These are phyloP conservation scores for Fusarium graminum DNA, from an alignment of 2,329 filamentous ascomycete genomes.

Conservation along the genomic window DNA sequence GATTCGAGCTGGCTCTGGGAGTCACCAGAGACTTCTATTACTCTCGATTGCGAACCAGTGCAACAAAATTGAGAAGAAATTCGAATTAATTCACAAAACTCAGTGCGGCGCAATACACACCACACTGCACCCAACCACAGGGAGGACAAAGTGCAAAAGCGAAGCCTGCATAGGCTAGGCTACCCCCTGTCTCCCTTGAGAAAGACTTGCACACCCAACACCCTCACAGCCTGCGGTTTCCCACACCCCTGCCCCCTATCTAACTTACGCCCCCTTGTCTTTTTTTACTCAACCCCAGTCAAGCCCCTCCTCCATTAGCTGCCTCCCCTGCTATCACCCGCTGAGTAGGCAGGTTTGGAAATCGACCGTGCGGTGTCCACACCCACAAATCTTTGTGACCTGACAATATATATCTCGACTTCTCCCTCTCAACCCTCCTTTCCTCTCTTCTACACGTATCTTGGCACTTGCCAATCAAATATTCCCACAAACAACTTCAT, in stretches of 20 bases:
- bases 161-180: conserved; percentile 29
- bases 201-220: conserved; percentile 13
- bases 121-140: conserved; percentile 15
- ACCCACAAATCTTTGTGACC: conserved; percentile 43
- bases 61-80: not conserved
- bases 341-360: conserved; percentile 44
- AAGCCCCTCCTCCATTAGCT: conserved; percentile 34
- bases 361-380: conserved; percentile 40
- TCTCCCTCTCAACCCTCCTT: conserved; percentile 49
- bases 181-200: conserved; percentile 30
- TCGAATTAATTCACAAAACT: conserved; percentile 18
- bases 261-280: conserved; percentile 16
- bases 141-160: conserved; percentile 41
- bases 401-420: conserved; percentile 53
- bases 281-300: conserved; percentile 46
- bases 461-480: conserved; percentile 58
- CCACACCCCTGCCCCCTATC: conserved; percentile 36
- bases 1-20: conserved; percentile 25
- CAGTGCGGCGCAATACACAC: conserved; percentile 15
- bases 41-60: not conserved
- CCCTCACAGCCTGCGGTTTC: conserved; percentile 27
- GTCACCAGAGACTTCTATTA: conserved; percentile 12
- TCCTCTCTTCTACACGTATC: conserved; percentile 50
- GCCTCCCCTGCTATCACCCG: conserved; percentile 38
- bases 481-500: conserved; percentile 35